Percentiles rank a stretch among this genome's conserved stretches.
These are phyloP conservation scores for Laburnicola sp. DNA, from an alignment of 2,329 filamentous ascomycete species.

Conservation along the genomic window DNA sequence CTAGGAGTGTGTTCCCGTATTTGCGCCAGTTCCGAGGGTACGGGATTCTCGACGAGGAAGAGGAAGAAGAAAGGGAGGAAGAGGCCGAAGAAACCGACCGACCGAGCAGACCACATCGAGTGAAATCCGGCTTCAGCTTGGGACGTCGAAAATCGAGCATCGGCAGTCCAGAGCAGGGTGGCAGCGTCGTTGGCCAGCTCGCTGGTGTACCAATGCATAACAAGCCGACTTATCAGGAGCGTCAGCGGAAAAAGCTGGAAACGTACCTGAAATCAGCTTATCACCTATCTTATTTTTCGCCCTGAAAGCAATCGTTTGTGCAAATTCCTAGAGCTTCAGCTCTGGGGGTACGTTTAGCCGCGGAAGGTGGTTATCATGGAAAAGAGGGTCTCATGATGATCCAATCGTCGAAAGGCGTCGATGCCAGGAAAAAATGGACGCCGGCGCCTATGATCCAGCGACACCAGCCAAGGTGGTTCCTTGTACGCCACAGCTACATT, in stretches of 20 bases:
- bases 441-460: conserved; percentile 77
- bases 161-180: conserved; percentile 34
- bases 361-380: conserved; percentile 94
- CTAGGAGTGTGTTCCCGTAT: conserved; percentile 85
- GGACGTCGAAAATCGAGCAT: conserved; percentile 63
- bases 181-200: conserved; percentile 26
- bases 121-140: conserved; percentile 60
- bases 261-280: conserved; percentile 91
- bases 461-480: conserved; percentile 93
- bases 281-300: conserved; percentile 94
- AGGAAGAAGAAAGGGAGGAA: conserved; percentile 74
- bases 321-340: conserved; percentile 96
- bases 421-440: conserved; percentile 79
- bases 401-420: conserved; percentile 84
- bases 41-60: conserved; percentile 61
- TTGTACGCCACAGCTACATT: conserved; percentile 96
- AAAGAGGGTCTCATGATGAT: conserved; percentile 96
- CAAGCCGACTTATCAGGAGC: conserved; percentile 70
- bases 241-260: conserved; percentile 81
- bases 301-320: conserved; percentile 94
- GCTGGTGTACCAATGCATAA: conserved; percentile 42
- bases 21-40: conserved; percentile 77
- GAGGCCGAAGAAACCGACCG: conserved; percentile 66
- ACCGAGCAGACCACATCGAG: conserved; percentile 55
- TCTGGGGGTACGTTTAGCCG: conserved; percentile 86